Percentiles rank a stretch among this genome's conserved stretches.
phyloP scores from a whole-genome alignment of 306 rosid genomes.

The Glycine soja region DNA sequence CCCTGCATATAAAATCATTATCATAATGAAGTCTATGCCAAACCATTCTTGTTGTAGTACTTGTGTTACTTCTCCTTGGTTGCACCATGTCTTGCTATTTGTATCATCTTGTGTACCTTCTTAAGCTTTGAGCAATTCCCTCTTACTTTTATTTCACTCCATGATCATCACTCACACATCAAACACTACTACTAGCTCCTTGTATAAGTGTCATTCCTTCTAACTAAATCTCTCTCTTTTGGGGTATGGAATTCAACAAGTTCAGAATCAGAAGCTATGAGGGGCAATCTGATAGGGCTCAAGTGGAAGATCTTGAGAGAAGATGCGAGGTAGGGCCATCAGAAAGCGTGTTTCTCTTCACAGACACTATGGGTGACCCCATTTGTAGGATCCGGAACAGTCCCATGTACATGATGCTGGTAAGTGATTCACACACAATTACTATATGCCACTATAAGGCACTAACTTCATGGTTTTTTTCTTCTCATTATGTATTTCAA shows the following conservation, averaged over 20 bases:
- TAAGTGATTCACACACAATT: conserved; percentile 40
- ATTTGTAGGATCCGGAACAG: conserved; percentile 93
- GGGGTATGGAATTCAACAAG: conserved; percentile 56
- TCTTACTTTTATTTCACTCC: conserved; percentile 38
- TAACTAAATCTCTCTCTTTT: neutral
- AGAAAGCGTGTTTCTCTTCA: conserved; percentile 79
- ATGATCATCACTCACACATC: neutral
- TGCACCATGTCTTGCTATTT: conserved; percentile 43
- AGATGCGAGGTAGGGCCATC: conserved; percentile 85
- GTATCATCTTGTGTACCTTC: conserved; percentile 41
- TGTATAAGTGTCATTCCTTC: too few relatives aligned
- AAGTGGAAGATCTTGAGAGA: conserved; percentile 83
- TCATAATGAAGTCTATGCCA: conserved; percentile 49
- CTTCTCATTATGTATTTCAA: too few relatives aligned
- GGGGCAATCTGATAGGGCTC: conserved; percentile 62
- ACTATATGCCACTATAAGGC: conserved; percentile 1
- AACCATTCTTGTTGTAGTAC: conserved; percentile 47
- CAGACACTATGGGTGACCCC: conserved; percentile 96
- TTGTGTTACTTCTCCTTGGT: conserved; percentile 38
- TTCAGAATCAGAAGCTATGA: conserved; percentile 73
- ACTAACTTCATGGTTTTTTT: neutral
- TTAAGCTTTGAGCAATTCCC: conserved; percentile 26
- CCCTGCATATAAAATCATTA: conserved; percentile 57
- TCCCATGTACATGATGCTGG: conserved; percentile 94
- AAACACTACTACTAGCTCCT: neutral